Percentiles rank a stretch among this genome's conserved stretches.
These are phyloP conservation scores for Scorias spongiosa DNA, from an alignment of 2,329 filamentous ascomycete species.

Conservation along the genomic window DNA sequence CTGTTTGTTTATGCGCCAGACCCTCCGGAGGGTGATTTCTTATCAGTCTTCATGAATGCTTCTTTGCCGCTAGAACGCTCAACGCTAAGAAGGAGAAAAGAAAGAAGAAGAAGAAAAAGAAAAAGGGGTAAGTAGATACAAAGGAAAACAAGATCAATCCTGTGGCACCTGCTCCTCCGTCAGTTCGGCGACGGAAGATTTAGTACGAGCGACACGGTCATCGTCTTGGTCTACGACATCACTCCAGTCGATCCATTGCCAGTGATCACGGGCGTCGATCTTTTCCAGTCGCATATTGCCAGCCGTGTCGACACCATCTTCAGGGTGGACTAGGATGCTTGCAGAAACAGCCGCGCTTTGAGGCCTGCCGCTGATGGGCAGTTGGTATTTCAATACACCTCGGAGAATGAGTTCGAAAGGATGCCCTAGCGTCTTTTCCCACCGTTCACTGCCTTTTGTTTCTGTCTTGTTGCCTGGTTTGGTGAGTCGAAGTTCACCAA, in stretches of 20 bases:
- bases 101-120: neutral
- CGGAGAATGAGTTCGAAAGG: slow-evolving; percentile 88
- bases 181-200: too few species aligned
- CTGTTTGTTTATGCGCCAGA: too few species aligned
- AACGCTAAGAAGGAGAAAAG: too few species aligned
- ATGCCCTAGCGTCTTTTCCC: slow-evolving; percentile 81
- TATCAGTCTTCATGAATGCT: too few species aligned
- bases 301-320: slow-evolving; percentile 18
- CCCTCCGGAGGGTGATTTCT: too few species aligned
- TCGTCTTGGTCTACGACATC: neutral
- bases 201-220: neutral
- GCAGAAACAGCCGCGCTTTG: slow-evolving; percentile 36
- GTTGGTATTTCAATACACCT: slow-evolving; percentile 72
- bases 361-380: slow-evolving; percentile 41
- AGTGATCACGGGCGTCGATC: slow-evolving; percentile 13
- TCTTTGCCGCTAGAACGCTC: too few species aligned
- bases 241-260: slow-evolving; percentile 18
- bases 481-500: slow-evolving; percentile 67
- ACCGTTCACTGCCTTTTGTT: slow-evolving; percentile 64
- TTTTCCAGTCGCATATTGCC: slow-evolving; percentile 18
- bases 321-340: slow-evolving; percentile 25
- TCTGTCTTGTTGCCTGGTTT: slow-evolving; percentile 82
- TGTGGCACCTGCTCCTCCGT: too few species aligned
- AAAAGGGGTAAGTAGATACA: neutral
- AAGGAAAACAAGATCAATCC: neutral